Conservation (phyloP, 306 rosid genomes). For the Gastrolobium bilobum region DNA sequence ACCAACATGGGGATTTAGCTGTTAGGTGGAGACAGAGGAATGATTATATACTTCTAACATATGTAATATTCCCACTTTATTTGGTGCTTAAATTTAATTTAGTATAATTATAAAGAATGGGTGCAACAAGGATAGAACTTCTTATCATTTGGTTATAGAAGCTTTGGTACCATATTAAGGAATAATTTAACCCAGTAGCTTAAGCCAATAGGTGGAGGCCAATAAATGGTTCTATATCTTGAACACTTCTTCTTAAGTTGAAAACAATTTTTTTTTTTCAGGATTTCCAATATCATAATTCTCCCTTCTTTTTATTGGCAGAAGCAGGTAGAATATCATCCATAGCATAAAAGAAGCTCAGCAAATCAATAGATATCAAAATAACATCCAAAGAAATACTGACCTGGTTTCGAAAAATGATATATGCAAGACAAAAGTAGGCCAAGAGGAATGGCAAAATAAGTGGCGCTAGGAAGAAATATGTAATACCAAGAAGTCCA, state of each 20-base stretch:
- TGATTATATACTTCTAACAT: background rate
- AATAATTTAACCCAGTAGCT: background rate
- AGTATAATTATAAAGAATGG: background rate
- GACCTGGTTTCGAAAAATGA: conserved; percentile 90
- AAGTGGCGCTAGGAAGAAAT: conserved; percentile 95
- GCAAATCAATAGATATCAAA: conserved; percentile 35
- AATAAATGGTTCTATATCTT: background rate
- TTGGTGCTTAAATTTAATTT: conserved; percentile 5
- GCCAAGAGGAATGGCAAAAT: conserved; percentile 89
- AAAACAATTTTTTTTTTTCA: background rate
- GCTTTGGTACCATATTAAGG: background rate
- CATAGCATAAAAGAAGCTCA: conserved; percentile 26
- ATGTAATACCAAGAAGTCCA: conserved; percentile 93
- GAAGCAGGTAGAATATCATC: conserved; percentile 7
- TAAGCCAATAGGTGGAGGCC: conserved; percentile 9
- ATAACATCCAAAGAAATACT: conserved; percentile 32
- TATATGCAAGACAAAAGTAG: conserved; percentile 81
- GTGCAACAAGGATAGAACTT: background rate
- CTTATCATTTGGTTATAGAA: background rate
- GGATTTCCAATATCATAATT: conserved; percentile 15
- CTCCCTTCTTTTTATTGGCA: background rate
- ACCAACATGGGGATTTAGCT: background rate
- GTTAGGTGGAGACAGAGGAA: background rate
- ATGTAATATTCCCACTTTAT: background rate
- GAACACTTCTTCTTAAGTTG: background rate